Percentiles rank a stretch among this genome's conserved stretches.
phyloP scores from a whole-genome alignment of 2,329 filamentous ascomycete genomes.

The Epichloe elymi region DNA sequence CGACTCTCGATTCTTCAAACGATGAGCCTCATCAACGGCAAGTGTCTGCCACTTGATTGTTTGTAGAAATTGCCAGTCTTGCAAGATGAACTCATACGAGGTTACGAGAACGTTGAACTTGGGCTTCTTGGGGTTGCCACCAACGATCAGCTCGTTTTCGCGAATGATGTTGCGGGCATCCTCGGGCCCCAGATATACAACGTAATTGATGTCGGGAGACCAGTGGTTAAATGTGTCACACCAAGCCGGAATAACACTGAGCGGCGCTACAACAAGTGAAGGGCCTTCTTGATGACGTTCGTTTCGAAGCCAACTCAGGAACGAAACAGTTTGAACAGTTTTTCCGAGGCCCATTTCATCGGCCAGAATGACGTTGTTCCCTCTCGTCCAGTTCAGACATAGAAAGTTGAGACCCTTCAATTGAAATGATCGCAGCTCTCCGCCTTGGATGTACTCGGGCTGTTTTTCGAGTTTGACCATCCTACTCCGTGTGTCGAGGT shows the following conservation, averaged over 20 bases:
- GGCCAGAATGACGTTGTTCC: slow-evolving; percentile 90
- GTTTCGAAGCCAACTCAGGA: slow-evolving; percentile 93
- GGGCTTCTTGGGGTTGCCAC: slow-evolving; percentile 74
- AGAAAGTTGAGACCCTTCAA: slow-evolving; percentile 90
- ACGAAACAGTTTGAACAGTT: slow-evolving; percentile 93
- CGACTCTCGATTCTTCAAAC: slow-evolving; percentile 90
- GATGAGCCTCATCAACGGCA: slow-evolving; percentile 91
- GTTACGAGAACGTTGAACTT: slow-evolving; percentile 98
- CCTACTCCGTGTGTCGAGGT: slow-evolving; percentile 57
- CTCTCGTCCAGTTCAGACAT: slow-evolving; percentile 87
- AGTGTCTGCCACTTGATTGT: slow-evolving; percentile 97
- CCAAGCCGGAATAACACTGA: slow-evolving; percentile 97
- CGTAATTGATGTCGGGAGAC: slow-evolving; percentile 92
- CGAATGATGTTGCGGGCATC: slow-evolving; percentile 75
- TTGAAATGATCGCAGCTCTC: slow-evolving; percentile 84
- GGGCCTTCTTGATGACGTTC: slow-evolving; percentile 82
- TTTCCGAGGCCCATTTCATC: slow-evolving; percentile 99
- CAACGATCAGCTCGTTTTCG: slow-evolving; percentile 77
- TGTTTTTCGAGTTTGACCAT: slow-evolving; percentile 67
- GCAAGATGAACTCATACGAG: slow-evolving; percentile 91
- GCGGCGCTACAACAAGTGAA: slow-evolving; percentile 90
- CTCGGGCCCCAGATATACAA: slow-evolving; percentile 89
- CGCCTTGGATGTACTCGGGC: slow-evolving; percentile 71
- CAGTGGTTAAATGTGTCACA: slow-evolving; percentile 94
- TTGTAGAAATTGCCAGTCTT: slow-evolving; percentile 70